These are phyloP conservation scores for Mycena rosella DNA, from an alignment of 768 basidiomycete species.

Conservation along the genomic window DNA sequence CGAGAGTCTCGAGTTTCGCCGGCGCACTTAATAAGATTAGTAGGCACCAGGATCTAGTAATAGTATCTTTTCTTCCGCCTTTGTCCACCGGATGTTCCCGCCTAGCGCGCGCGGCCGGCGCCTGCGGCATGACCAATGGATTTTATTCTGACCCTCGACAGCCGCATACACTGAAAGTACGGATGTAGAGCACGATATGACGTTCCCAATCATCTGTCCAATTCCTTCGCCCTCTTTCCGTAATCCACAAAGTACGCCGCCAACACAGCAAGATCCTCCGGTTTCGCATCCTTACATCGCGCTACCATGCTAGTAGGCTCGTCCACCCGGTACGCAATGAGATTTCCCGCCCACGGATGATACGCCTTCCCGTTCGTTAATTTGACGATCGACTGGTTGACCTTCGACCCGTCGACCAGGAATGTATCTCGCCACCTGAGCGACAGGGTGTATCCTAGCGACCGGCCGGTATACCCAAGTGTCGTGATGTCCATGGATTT, in stretches of 20 bases:
- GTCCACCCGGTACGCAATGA: neutral
- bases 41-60: no score
- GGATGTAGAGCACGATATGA: no score
- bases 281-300: neutral
- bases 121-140: no score
- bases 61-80: no score
- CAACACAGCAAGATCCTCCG: neutral
- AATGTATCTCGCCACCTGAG: neutral
- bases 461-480: neutral
- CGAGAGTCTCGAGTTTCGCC: no score
- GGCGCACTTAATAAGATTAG: no score
- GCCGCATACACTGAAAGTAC: no score
- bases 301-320: neutral
- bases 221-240: neutral
- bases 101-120: no score
- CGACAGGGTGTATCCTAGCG: neutral
- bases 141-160: no score
- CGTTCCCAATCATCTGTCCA: neutral
- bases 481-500: neutral
- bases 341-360: neutral
- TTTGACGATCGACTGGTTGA: neutral
- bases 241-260: slow-evolving; percentile 2
- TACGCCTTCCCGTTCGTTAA: neutral
- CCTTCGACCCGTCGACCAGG: neutral
- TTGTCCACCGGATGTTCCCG: no score